Evolutionary conservation across 2,329 filamentous ascomycete species (phyloP).

Genomic region (Aureobasidium melanogenum): DNA sequence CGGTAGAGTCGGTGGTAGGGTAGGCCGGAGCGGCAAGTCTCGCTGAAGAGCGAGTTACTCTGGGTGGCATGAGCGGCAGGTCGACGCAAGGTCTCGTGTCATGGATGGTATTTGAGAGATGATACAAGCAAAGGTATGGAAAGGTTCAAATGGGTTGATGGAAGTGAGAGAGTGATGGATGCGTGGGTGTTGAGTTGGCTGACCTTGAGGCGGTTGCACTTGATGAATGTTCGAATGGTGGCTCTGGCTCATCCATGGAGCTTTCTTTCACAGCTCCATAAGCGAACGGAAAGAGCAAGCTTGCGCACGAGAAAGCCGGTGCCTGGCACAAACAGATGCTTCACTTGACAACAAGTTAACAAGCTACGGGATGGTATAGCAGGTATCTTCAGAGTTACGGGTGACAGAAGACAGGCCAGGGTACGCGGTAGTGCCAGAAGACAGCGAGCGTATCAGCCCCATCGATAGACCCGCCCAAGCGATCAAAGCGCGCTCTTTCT

Average conservation of each 20-base stretch:
- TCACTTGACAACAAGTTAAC: background rate
- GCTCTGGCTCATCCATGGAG: constrained; percentile 9
- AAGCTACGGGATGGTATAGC: background rate
- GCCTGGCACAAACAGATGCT: background rate
- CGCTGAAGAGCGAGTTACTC: constrained; percentile 91
- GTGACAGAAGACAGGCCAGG: background rate
- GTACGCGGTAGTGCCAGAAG: background rate
- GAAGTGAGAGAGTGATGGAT: background rate
- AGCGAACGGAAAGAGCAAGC: constrained; percentile 4
- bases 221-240: constrained; percentile 1
- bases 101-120: background rate
- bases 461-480: background rate
- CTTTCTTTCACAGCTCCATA: constrained; percentile 2
- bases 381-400: background rate
- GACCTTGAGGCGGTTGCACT: constrained; percentile 10
- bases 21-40: constrained; percentile 62
- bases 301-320: background rate
- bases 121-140: background rate
- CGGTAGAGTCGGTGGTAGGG: constrained; percentile 34
- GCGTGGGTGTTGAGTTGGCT: constrained; percentile 5
- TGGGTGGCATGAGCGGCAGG: constrained; percentile 73
- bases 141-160: background rate
- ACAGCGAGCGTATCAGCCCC: background rate
- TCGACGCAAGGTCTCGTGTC: background rate
- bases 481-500: background rate